Base-by-base conservation (phyloP, 371 early-diverging fungal genomes). In the Nematocida minor region DNA sequence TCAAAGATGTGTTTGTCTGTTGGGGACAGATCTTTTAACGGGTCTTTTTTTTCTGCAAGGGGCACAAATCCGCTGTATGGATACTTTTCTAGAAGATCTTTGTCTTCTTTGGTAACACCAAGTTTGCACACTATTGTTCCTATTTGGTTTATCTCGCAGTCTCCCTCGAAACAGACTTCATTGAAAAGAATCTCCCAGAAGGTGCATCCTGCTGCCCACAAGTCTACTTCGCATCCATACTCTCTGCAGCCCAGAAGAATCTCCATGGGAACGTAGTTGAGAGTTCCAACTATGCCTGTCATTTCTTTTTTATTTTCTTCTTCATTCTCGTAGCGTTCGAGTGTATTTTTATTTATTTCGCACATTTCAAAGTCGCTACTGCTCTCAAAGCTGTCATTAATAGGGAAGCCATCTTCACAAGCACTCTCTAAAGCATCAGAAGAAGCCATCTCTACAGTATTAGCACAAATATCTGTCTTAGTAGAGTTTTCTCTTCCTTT, bases 261-360 rank as follows among this genome's bases (percentile, higher is more conserved):
- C 83, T 99, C 99, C 2, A 97, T 96, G 0, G 97, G 89, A 18
- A 97, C 90, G 84, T 99, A 99, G 96, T 96, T 96, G 80, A 93
- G 90, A 48, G 97, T 96, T 51, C 95, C 93, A 40, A 94, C 95
- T 88, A 90, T 86, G 34, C 95, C 92, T 0, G 96, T 95, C 6
- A 95, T 95, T 82, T 93, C 44, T 80, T 36, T 2, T 79, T 44
- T 29, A 80, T 71, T 16, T 80, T 51, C 27, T 47, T 46, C 4
- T 70, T 66, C 2, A 44, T 55, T 41, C 82, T 51, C n/a, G 69
- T 80, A n/a, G n/a, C n/a, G n/a, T n/a, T n/a, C n/a, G n/a, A n/a
- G n/a, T 11, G 22, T 51, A 9, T 51, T 22, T 22, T 51, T 27
- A 1, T 51, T 0, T 0, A 4, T 2, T 7, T 51, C 9, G 27